phyloP scores from a whole-genome alignment of 2,329 filamentous ascomycete species.

The Pleomassaria siparia region DNA sequence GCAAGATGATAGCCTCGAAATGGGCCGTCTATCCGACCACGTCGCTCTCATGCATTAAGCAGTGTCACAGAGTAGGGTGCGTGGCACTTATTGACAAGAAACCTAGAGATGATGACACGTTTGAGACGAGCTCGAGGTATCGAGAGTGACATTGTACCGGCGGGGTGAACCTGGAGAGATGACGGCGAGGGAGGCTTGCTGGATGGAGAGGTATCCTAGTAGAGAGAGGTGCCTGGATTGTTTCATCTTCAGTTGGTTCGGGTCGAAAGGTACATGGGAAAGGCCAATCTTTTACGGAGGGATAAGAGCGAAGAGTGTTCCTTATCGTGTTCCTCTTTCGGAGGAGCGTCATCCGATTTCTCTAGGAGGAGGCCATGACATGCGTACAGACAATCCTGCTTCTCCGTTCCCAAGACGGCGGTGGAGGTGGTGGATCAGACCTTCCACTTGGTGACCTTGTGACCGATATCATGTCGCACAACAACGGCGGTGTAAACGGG shows the following conservation, averaged over 20 bases:
- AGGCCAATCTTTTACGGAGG: background rate
- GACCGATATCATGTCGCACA: background rate
- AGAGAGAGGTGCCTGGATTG: background rate
- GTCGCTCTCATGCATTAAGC: background rate
- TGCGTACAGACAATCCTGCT: background rate
- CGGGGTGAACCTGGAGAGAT: background rate
- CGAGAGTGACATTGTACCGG: background rate
- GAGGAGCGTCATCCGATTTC: background rate
- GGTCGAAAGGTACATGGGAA: background rate
- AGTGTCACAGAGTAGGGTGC: background rate
- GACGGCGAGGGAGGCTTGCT: background rate
- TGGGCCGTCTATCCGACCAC: background rate
- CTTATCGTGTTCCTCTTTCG: background rate
- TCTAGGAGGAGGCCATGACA: background rate
- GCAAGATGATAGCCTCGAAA: no score
- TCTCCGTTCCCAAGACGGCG: background rate
- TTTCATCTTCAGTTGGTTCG: background rate
- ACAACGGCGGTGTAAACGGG: background rate
- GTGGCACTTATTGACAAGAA: background rate
- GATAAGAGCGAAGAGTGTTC: background rate
- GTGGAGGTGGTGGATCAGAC: background rate
- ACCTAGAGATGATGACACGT: background rate
- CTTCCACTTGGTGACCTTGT: background rate
- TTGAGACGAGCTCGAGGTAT: background rate
- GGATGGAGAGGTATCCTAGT: background rate